A percentile compares a stretch with the other conserved stretches of the same genome.
Conservation (phyloP, 768 basidiomycete genomes). For the Scleroderma citrinum region DNA sequence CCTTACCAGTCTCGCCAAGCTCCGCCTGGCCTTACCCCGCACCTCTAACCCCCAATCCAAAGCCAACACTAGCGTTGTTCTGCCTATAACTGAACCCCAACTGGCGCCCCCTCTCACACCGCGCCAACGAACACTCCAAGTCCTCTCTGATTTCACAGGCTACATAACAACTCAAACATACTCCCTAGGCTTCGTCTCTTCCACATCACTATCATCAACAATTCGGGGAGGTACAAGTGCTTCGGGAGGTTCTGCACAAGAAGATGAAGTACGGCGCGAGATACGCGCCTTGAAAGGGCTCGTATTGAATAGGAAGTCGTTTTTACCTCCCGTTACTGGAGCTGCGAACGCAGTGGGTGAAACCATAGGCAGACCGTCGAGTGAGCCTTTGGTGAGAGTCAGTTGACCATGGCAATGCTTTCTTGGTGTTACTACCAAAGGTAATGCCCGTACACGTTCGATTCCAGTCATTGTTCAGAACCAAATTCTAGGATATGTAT, state of each 20-base stretch:
- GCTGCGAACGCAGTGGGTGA: background rate
- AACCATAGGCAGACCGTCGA: conserved; percentile 1
- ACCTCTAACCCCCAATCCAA: conserved; percentile 6
- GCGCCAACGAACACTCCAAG: conserved; percentile 58
- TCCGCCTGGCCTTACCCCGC: conserved; percentile 18
- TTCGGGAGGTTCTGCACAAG: conserved; percentile 31
- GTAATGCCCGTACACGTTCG: too few species aligned
- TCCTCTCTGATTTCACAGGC: conserved; percentile 69
- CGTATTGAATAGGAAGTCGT: conserved; percentile 62
- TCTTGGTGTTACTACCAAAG: too few species aligned
- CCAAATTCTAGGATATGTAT: too few species aligned
- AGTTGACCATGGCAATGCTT: background rate
- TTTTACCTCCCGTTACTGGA: conserved; percentile 5
- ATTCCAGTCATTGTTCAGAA: too few species aligned
- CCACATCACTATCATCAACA: background rate
- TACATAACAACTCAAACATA: conserved; percentile 76
- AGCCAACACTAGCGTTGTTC: conserved; percentile 5
- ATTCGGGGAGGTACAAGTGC: conserved; percentile 15
- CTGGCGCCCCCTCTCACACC: conserved; percentile 24
- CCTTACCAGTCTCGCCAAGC: conserved; percentile 14
- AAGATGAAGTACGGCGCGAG: conserved; percentile 69
- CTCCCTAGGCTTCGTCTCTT: conserved; percentile 13
- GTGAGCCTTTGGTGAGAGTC: conserved; percentile 2
- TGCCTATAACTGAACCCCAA: conserved; percentile 1
- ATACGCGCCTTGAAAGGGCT: conserved; percentile 75